Percentiles rank a stretch among this genome's conserved stretches.
These are phyloP conservation scores for Kwoniella sp. DNA, from an alignment of 768 basidiomycete genomes.

Conservation along the genomic window DNA sequence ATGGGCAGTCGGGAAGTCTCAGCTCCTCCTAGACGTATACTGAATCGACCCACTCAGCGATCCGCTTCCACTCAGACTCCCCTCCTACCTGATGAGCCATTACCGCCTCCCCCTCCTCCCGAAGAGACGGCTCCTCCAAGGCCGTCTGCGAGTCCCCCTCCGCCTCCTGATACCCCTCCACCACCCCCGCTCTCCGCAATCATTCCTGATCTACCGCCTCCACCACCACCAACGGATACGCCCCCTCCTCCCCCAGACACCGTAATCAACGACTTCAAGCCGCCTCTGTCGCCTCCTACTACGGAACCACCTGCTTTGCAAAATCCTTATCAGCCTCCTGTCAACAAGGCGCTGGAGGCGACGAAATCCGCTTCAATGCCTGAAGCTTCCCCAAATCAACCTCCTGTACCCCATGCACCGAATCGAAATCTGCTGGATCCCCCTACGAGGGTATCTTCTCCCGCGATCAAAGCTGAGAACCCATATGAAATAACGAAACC, in stretches of 20 bases:
- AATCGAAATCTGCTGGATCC: constrained; percentile 67
- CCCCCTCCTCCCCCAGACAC: constrained; percentile 30
- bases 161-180: constrained; percentile 16
- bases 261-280: neutral
- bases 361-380: constrained; percentile 43
- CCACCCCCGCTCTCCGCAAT: constrained; percentile 1
- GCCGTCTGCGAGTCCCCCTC: constrained; percentile 21
- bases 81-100: neutral
- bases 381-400: constrained; percentile 60
- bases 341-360: constrained; percentile 24
- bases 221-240: neutral
- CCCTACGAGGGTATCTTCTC: constrained; percentile 64
- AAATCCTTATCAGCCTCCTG: neutral
- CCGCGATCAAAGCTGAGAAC: constrained; percentile 8
- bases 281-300: constrained; percentile 26
- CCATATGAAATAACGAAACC: neutral
- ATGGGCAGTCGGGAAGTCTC: neutral
- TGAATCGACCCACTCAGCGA: constrained; percentile 15
- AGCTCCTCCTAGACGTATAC: constrained; percentile 18
- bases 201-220: neutral
- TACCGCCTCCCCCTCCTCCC: constrained; percentile 21
- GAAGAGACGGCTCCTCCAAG: constrained; percentile 2
- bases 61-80: constrained; percentile 2
- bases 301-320: constrained; percentile 15
- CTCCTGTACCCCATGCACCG: constrained; percentile 68